Base-by-base conservation (phyloP, 1,139 yeast species). In the Candida tropicalis region DNA sequence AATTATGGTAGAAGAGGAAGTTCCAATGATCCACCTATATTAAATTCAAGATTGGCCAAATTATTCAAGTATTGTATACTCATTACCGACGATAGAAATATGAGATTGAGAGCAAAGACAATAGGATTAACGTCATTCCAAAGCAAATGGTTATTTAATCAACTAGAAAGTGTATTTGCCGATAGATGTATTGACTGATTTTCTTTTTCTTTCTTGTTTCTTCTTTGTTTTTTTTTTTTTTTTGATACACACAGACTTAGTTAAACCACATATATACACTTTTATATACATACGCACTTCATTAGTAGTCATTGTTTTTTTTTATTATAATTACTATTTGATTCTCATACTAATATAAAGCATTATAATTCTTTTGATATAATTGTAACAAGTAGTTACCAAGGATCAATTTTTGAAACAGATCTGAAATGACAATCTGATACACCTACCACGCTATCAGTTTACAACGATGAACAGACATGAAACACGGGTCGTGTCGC, bases 61-160 rank as follows among this genome's bases (percentile, higher is more conserved):
- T 55, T 59, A 38, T 77, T 82, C 60, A 66, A 75, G 44, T 82
- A 81, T 56, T 79, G 84, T 54, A 73, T 84, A 20, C 64, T 86
- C 41, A 77, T 86, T 32, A 82, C 90, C 4, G 93, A 85, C 59
- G 93, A 86, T 59, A 68, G 84, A 45, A 84, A 82, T 51, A 82
- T 85, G 87, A 68, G 86, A 49, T 63, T 81, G 38, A 75, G 87
- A 51, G 84, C 89, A 2, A 77, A 80, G 54, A 72, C 82, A 10
- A 74, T 79, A 37, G 82, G 81, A 1, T 73, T 84, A 38, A 70
- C 75, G 9, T 73, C 81, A 42, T 79, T 73, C 60, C 82, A 79
- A 49, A 79, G 84, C 52, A 72, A 75, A 50, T 82, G 87, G 86
- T 68, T 82, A 46, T 81, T 81, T 60, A 62, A 63, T 41, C 79